These are phyloP conservation scores for Penicillium sp. DNA, from an alignment of 2,329 filamentous ascomycete species.

Conservation along the genomic window DNA sequence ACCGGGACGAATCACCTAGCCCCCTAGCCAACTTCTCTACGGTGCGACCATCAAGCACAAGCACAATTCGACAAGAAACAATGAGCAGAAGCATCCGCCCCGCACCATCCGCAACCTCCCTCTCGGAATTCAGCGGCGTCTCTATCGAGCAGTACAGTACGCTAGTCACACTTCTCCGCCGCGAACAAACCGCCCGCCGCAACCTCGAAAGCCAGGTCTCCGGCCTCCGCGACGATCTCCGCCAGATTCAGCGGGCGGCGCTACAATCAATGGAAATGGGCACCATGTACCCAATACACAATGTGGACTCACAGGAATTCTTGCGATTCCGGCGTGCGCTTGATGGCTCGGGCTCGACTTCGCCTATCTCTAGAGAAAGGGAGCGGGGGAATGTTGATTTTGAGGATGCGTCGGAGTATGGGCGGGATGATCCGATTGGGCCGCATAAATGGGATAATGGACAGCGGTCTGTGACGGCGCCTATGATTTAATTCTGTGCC, in stretches of 20 bases:
- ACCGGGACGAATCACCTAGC: constrained; percentile 16
- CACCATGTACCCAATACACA: constrained; percentile 35
- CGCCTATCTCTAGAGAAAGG: constrained; percentile 14
- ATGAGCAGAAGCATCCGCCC: constrained; percentile 28
- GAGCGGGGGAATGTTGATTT: constrained; percentile 12
- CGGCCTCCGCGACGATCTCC: constrained; percentile 43
- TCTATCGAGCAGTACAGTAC: constrained; percentile 51
- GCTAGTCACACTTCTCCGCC: constrained; percentile 46
- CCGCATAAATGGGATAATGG: constrained; percentile 27
- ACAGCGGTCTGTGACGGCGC: constrained; percentile 25
- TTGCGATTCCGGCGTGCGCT: constrained; percentile 29
- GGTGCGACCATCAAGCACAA: constrained; percentile 31
- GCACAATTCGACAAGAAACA: constrained; percentile 36
- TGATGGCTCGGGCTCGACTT: constrained; percentile 19
- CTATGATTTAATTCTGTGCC: constrained; percentile 30
- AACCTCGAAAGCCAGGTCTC: constrained; percentile 47
- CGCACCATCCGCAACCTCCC: constrained; percentile 32
- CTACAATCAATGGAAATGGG: constrained; percentile 33
- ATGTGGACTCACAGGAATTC: constrained; percentile 33
- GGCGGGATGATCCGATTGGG: constrained; percentile 27
- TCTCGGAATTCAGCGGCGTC: constrained; percentile 36
- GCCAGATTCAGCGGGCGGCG: constrained; percentile 34
- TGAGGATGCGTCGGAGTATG: constrained; percentile 31
- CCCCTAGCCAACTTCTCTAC: constrained; percentile 15
- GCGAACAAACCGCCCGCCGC: constrained; percentile 49